Evolutionary conservation across 83 land plant species (phyloP).

Genomic region (Thuja plicata): DNA sequence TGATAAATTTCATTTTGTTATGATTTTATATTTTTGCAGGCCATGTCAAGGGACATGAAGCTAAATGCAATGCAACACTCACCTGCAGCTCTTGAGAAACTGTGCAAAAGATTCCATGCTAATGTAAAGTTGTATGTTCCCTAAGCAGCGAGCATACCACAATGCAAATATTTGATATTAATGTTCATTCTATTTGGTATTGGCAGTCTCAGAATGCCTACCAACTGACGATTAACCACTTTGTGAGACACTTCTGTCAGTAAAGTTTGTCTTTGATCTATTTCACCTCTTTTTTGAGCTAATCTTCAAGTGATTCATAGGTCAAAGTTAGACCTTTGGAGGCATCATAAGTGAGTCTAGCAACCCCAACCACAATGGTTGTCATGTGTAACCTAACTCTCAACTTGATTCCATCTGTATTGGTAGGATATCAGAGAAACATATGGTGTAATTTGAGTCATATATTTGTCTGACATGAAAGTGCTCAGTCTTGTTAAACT

Average conservation of each 20-base stretch:
- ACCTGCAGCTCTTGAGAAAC: conserved; percentile 65
- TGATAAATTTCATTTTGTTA: not conserved
- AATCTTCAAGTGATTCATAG: not conserved
- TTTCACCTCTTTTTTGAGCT: not conserved
- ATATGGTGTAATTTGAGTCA: not conserved
- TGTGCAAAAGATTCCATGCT: conserved; percentile 73
- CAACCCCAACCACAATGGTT: not conserved
- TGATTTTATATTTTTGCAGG: conserved; percentile 49
- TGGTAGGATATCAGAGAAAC: not conserved
- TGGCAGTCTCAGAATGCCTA: not conserved
- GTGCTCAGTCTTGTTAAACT: not conserved
- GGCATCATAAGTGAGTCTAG: not conserved
- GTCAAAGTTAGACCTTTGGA: not conserved
- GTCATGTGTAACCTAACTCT: not conserved
- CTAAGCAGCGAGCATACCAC: not conserved
- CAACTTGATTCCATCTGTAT: not conserved
- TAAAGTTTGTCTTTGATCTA: not conserved
- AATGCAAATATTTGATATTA: not conserved
- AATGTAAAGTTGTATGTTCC: conserved; percentile 28
- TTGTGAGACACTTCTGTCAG: not conserved
- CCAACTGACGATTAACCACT: not conserved
- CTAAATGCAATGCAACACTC: conserved; percentile 97
- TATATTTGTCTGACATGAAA: not conserved
- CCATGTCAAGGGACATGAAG: conserved; percentile 89
- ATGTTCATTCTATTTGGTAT: not conserved